Conservation (phyloP, 192 early-diverging fungal species). For the Coemansia sp. region DNA sequence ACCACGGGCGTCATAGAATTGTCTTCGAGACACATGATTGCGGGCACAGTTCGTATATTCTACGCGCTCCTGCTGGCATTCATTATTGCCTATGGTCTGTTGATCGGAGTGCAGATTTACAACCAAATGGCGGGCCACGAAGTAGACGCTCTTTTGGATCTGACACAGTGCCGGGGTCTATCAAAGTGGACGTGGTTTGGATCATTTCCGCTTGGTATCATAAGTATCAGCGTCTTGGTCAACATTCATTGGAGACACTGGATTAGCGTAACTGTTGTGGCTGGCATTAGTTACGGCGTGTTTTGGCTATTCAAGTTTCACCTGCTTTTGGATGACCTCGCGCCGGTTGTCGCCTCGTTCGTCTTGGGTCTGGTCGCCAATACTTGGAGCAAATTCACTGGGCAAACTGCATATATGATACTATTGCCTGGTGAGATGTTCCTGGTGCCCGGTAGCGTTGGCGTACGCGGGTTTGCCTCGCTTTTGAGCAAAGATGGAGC, state of each 20-base stretch:
- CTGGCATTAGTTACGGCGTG: slow-evolving; percentile 64
- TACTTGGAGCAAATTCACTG: slow-evolving; percentile 67
- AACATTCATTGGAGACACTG: slow-evolving; percentile 64
- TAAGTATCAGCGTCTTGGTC: slow-evolving; percentile 58
- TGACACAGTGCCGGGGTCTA: slow-evolving; percentile 49
- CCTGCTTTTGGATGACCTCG: slow-evolving; percentile 57
- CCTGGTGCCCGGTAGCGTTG: slow-evolving; percentile 80
- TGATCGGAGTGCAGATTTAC: slow-evolving; percentile 61
- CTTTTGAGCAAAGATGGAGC: slow-evolving; percentile 57
- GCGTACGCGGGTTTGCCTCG: slow-evolving; percentile 61
- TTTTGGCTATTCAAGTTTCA: slow-evolving; percentile 62
- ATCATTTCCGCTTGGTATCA: slow-evolving; percentile 56
- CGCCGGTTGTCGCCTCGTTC: slow-evolving; percentile 66
- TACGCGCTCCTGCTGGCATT: slow-evolving; percentile 77
- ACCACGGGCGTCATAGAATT: slow-evolving; percentile 85
- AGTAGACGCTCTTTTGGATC: slow-evolving; percentile 33
- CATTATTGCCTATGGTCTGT: slow-evolving; percentile 69
- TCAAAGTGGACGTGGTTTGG: slow-evolving; percentile 54
- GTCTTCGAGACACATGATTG: slow-evolving; percentile 80
- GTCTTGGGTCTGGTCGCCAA: slow-evolving; percentile 78
- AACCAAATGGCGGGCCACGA: slow-evolving; percentile 52
- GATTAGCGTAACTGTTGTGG: slow-evolving; percentile 63
- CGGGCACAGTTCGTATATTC: slow-evolving; percentile 82
- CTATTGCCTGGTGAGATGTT: slow-evolving; percentile 78
- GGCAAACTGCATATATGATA: slow-evolving; percentile 71